phyloP scores from a whole-genome alignment of 2,329 filamentous ascomycete species.

The Phyllosticta capitalensis region DNA sequence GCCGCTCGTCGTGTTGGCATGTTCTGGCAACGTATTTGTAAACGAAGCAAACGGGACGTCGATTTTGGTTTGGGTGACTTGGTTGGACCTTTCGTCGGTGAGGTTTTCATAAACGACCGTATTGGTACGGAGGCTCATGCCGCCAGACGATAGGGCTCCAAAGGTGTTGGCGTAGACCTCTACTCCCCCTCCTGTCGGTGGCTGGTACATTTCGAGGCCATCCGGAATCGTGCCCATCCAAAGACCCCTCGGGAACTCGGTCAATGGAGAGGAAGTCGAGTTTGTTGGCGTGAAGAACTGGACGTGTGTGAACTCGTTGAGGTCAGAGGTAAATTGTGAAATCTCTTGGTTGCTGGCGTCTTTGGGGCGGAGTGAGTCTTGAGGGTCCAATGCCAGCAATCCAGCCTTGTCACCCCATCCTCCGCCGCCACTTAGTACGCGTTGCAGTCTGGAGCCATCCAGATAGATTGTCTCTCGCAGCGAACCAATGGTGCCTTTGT shows the following conservation, averaged over 20 bases:
- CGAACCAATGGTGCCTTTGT: not conserved
- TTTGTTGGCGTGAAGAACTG: not conserved
- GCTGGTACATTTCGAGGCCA: too few relatives aligned
- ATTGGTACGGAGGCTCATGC: not conserved
- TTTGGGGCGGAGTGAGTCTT: slow-evolving; percentile 14
- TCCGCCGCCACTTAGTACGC: slow-evolving; percentile 65
- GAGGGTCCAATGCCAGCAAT: slow-evolving; percentile 66
- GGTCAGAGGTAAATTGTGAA: not conserved
- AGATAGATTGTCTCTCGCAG: not conserved
- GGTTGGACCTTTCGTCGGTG: not conserved
- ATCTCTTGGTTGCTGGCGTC: not conserved
- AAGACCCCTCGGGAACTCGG: not conserved
- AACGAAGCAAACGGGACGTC: not conserved
- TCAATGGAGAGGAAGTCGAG: not conserved
- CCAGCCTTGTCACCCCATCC: slow-evolving; percentile 78
- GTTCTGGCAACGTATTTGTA: not conserved
- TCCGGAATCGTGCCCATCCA: not conserved
- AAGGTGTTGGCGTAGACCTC: not conserved
- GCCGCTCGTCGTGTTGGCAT: too few relatives aligned
- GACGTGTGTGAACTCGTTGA: not conserved
- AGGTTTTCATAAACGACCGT: not conserved
- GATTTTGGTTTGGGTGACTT: not conserved
- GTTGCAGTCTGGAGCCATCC: slow-evolving; percentile 30
- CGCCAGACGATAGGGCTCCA: not conserved
- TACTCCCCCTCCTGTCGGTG: too few relatives aligned